Evolutionary conservation across 1,284 basidiomycete genomes (phyloP), one percentile per base, ranked within the genome.

Genomic region (Kalmanozyma brasiliensis): DNA sequence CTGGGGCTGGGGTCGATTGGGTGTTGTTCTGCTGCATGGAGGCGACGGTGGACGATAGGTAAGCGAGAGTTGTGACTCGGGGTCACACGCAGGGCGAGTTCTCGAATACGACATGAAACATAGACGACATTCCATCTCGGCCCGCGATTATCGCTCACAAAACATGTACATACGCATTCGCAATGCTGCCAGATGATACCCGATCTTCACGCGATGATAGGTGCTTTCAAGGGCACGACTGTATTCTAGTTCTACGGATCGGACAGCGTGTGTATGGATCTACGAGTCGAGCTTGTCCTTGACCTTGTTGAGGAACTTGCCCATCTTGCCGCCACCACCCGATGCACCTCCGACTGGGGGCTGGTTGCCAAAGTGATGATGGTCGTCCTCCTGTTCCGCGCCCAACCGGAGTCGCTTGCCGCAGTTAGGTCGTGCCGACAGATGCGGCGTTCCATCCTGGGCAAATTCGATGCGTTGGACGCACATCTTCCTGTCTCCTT

Each of bases 1-100:
- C 3, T 78, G 55, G 37, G 49, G 59, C 7, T 80, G 79, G 79
- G 78, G 78, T 24, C 49, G 63, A 1, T 14, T 59, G 5, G 67
- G 58, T 7, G 40, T 34, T 13, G 46, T 43, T 17, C n/a, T n/a
- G n/a, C n/a, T n/a, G n/a, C n/a, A n/a, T n/a, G n/a, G n/a, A n/a
- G n/a, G n/a, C n/a, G n/a, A n/a, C n/a, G n/a, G n/a, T n/a, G n/a
- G n/a, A 30, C 29, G 33, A 35, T 30, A 13, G 32, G 24, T 10
- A 42, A 29, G 41, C 37, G 19, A 22, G 19, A n/a, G n/a, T n/a
- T n/a, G n/a, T n/a, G n/a, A n/a, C n/a, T n/a, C n/a, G n/a, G n/a
- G n/a, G n/a, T n/a, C n/a, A n/a, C n/a, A n/a, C n/a, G n/a, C n/a
- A n/a, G n/a, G n/a, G n/a, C n/a, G n/a, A n/a, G n/a, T n/a, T n/a